Evolutionary conservation across 2,329 filamentous ascomycete species (phyloP).

Genomic region (Coccinonectria pachysandricola): DNA sequence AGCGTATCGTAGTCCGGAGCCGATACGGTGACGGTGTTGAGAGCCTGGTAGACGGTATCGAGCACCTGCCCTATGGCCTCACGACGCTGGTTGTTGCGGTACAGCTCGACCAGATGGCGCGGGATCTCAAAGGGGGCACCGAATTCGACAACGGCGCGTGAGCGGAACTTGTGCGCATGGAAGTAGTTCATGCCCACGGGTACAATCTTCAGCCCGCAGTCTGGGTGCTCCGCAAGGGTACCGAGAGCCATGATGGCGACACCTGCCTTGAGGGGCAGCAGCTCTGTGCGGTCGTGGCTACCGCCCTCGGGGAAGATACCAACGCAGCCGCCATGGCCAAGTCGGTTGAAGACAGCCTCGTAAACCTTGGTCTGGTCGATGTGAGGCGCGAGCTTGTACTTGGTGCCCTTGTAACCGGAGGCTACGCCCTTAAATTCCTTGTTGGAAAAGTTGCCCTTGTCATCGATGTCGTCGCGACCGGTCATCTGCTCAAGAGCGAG

Average conservation of each 20-base stretch:
- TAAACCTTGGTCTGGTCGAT: constrained; percentile 93
- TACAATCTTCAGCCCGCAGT: constrained; percentile 87
- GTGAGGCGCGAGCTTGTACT: constrained; percentile 82
- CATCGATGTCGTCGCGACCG: constrained; percentile 61
- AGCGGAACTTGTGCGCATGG: constrained; percentile 96
- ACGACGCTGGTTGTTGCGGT: constrained; percentile 70
- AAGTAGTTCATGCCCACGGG: constrained; percentile 99
- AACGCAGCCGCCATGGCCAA: constrained; percentile 76
- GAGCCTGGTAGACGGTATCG: constrained; percentile 74
- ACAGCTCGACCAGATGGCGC: constrained; percentile 71
- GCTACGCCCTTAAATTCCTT: constrained; percentile 41
- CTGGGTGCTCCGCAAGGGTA: constrained; percentile 71
- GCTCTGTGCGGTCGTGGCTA: constrained; percentile 85
- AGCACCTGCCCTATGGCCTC: constrained; percentile 80
- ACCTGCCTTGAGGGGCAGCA: constrained; percentile 88
- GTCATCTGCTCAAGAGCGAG: constrained; percentile 73
- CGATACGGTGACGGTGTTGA: constrained; percentile 83
- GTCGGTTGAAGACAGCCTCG: constrained; percentile 77
- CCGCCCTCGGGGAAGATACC: constrained; percentile 97
- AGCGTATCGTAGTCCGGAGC: constrained; percentile 91
- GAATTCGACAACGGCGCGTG: constrained; percentile 90
- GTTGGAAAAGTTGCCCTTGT: constrained; percentile 53
- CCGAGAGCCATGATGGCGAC: constrained; percentile 97
- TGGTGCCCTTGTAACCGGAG: constrained; percentile 62
- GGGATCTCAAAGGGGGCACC: constrained; percentile 82